These are phyloP conservation scores for Phaeophleospora eucalypticola DNA, from an alignment of 2,329 filamentous ascomycete species.

Conservation along the genomic window DNA sequence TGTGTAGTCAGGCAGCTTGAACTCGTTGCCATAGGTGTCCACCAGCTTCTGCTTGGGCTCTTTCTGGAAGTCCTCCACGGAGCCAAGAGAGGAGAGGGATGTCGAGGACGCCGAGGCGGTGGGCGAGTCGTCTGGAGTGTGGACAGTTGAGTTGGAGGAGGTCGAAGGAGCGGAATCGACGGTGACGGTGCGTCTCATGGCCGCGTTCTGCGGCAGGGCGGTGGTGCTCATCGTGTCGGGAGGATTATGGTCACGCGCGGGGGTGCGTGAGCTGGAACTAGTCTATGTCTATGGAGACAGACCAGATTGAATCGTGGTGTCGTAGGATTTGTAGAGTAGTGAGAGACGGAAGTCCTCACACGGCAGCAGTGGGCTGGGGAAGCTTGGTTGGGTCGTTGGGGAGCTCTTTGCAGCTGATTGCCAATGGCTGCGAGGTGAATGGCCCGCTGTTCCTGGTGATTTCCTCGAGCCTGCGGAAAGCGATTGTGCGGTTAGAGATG, in stretches of 20 bases:
- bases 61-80: constrained; percentile 53
- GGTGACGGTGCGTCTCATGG: constrained; percentile 44
- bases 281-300: no score
- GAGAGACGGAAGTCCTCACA: background rate
- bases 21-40: constrained; percentile 93
- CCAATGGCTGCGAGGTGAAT: background rate
- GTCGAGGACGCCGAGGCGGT: constrained; percentile 72
- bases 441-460: background rate
- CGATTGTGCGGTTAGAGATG: background rate
- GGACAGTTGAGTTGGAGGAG: constrained; percentile 49
- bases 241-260: background rate
- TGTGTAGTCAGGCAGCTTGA: constrained; percentile 89
- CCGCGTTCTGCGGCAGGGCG: constrained; percentile 47
- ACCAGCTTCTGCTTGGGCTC: constrained; percentile 57
- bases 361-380: background rate
- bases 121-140: constrained; percentile 58
- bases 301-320: no score
- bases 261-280: background rate
- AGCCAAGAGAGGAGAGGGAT: constrained; percentile 84
- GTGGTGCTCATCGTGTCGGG: constrained; percentile 45
- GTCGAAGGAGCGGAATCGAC: constrained; percentile 52
- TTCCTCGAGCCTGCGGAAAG: no score
- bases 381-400: background rate
- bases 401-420: background rate
- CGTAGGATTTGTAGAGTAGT: no score